Conservation (phyloP, 139 green algal species). For the Chlamydomonas urium region DNA sequence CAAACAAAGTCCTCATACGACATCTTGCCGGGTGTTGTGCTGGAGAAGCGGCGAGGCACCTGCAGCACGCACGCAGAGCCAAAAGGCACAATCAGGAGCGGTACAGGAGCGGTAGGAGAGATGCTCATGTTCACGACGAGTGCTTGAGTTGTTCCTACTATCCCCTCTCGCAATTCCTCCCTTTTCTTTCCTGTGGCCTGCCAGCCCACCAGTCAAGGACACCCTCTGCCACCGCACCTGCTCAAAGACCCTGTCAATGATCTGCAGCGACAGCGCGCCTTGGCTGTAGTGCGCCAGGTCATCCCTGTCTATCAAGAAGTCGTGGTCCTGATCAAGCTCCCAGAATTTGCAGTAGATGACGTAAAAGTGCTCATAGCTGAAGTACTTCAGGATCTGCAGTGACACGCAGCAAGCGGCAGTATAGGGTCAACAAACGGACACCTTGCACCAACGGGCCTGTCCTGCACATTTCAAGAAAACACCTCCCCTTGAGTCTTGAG, state of each 20-base stretch:
- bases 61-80: slow-evolving; percentile 25
- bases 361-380: slow-evolving; percentile 99
- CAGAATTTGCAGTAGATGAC: slow-evolving; percentile 99
- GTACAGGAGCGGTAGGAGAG: too few relatives aligned
- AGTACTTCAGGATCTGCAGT: slow-evolving; percentile 83
- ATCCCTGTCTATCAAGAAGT: slow-evolving; percentile 90
- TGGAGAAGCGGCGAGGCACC: slow-evolving; percentile 64
- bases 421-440: too few relatives aligned
- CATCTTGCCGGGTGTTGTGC: slow-evolving; percentile 22
- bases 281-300: slow-evolving; percentile 94
- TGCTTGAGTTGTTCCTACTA: too few relatives aligned
- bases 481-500: too few relatives aligned
- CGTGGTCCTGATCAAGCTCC: slow-evolving; percentile 98
- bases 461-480: too few relatives aligned
- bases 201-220: too few relatives aligned
- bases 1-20: slow-evolving; percentile 98
- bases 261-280: slow-evolving; percentile 87
- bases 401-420: too few relatives aligned
- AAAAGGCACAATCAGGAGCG: too few relatives aligned
- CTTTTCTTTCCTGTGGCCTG: too few relatives aligned
- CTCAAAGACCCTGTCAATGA: slow-evolving; percentile 92
- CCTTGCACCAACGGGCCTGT: too few relatives aligned
- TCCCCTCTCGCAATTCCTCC: too few relatives aligned
- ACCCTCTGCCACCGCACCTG: slow-evolving; percentile 60
- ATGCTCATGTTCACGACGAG: too few relatives aligned